phyloP scores from a whole-genome alignment of 257 asterid species.

The Marsdenia floribunda region DNA sequence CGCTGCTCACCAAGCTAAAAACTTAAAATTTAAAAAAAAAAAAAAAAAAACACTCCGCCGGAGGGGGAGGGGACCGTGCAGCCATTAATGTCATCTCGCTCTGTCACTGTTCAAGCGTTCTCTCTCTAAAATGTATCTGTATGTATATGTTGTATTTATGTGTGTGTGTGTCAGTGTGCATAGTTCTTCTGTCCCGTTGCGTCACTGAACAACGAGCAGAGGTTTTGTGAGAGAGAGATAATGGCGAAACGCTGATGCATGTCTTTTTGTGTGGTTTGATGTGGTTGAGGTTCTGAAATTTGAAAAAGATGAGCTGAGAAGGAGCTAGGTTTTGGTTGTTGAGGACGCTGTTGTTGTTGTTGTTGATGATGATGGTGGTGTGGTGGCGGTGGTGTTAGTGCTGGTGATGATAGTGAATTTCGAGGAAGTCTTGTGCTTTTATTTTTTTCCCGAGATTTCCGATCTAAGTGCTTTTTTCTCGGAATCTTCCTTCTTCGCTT shows the following conservation, averaged over 20 bases:
- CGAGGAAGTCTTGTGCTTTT: slow-evolving; percentile 42
- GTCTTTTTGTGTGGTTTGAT: neutral
- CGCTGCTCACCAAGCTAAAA: neutral
- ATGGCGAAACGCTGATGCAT: slow-evolving; percentile 4
- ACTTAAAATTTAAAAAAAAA: neutral
- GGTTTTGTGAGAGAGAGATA: neutral
- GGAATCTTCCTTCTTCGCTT: slow-evolving; percentile 27
- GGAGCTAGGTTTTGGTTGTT: slow-evolving; percentile 15
- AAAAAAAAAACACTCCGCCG: neutral
- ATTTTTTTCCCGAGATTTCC: slow-evolving; percentile 47
- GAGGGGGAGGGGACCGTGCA: slow-evolving; percentile 22
- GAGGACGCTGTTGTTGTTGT: neutral
- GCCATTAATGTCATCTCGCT: slow-evolving; percentile 28
- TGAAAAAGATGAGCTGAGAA: slow-evolving; percentile 30
- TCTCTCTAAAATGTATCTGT: slow-evolving; percentile 22
- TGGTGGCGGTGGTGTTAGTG: neutral
- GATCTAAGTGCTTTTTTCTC: slow-evolving; percentile 41
- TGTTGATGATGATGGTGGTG: slow-evolving; percentile 17
- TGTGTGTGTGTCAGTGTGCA: slow-evolving; percentile 8
- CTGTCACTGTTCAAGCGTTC: slow-evolving; percentile 18
- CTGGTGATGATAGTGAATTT: slow-evolving; percentile 28
- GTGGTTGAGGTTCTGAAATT: neutral
- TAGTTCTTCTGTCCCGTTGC: neutral
- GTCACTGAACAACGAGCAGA: neutral
- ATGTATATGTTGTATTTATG: slow-evolving; percentile 13